phyloP scores from a whole-genome alignment of 306 rosid species.

The Castanea mollissima region DNA sequence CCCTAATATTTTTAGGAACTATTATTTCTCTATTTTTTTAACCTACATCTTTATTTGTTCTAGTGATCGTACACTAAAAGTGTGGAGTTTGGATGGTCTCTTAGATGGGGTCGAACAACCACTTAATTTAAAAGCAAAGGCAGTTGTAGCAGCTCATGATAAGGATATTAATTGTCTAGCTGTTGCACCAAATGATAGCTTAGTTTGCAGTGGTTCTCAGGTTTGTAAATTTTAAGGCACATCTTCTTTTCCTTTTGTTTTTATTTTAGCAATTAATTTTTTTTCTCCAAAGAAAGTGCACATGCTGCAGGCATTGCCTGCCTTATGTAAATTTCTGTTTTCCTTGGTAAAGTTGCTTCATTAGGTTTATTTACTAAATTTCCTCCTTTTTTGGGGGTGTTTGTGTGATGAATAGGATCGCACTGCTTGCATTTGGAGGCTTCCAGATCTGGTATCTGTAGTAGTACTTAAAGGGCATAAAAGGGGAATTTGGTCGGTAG shows the following conservation, averaged over 20 bases:
- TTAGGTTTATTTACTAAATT: slow-evolving; percentile 1
- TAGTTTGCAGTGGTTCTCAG: slow-evolving; percentile 98
- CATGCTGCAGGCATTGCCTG: slow-evolving; percentile 3
- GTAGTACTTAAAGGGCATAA: slow-evolving; percentile 86
- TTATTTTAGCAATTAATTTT: neutral
- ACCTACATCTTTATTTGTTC: slow-evolving; percentile 15
- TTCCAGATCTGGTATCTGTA: slow-evolving; percentile 75
- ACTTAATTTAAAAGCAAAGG: slow-evolving; percentile 73
- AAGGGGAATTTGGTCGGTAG: slow-evolving; percentile 95
- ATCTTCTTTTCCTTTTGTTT: slow-evolving; percentile 1
- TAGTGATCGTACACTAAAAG: slow-evolving; percentile 92
- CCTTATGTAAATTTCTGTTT: neutral
- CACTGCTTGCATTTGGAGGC: slow-evolving; percentile 94
- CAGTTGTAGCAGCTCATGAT: slow-evolving; percentile 93
- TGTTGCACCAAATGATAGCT: slow-evolving; percentile 91
- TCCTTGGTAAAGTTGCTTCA: neutral
- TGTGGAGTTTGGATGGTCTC: slow-evolving; percentile 78
- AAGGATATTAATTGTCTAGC: slow-evolving; percentile 94
- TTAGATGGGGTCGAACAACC: slow-evolving; percentile 43
- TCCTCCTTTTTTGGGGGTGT: neutral
- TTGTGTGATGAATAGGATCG: slow-evolving; percentile 58
- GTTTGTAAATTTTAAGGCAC: slow-evolving; percentile 41
- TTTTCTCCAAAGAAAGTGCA: slow-evolving; percentile 3
- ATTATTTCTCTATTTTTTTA: too few species aligned
- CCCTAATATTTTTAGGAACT: too few species aligned